Conservation (phyloP, 176 grass and related monocot genomes). For the Microstegium vimineum region DNA sequence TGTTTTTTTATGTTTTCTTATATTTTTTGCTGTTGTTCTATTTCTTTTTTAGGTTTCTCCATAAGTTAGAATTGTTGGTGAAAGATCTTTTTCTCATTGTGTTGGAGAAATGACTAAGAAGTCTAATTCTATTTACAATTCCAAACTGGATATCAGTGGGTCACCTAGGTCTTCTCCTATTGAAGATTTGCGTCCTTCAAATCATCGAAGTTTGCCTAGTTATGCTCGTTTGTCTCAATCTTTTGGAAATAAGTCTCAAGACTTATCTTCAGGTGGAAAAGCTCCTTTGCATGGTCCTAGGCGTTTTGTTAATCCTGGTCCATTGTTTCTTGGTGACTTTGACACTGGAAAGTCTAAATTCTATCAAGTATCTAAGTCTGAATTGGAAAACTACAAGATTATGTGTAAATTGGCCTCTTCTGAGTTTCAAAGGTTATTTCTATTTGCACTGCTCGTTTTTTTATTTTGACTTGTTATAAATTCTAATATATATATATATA, state of each 20-base stretch:
- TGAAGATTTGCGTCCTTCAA: too few relatives aligned
- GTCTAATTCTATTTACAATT: background rate
- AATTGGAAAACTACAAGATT: background rate
- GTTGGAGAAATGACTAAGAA: background rate
- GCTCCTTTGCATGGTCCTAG: background rate
- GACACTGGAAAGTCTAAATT: accelerated
- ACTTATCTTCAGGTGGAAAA: background rate
- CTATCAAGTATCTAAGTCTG: background rate
- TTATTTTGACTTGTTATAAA: too few relatives aligned
- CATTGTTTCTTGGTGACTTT: background rate
- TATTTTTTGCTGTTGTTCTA: background rate
- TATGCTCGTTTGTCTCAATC: background rate
- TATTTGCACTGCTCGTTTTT: too few relatives aligned
- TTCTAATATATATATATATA: too few relatives aligned
- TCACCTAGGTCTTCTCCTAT: too few relatives aligned
- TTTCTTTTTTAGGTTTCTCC: background rate
- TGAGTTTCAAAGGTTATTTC: background rate
- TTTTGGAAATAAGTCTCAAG: background rate
- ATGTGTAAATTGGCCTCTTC: background rate
- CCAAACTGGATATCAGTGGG: background rate
- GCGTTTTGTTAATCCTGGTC: background rate
- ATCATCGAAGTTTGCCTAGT: too few relatives aligned
- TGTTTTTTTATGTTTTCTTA: background rate
- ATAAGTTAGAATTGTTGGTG: background rate
- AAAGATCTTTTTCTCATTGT: background rate